These are phyloP conservation scores for Fusarium redolens DNA, from an alignment of 2,329 filamentous ascomycete genomes.

Conservation along the genomic window DNA sequence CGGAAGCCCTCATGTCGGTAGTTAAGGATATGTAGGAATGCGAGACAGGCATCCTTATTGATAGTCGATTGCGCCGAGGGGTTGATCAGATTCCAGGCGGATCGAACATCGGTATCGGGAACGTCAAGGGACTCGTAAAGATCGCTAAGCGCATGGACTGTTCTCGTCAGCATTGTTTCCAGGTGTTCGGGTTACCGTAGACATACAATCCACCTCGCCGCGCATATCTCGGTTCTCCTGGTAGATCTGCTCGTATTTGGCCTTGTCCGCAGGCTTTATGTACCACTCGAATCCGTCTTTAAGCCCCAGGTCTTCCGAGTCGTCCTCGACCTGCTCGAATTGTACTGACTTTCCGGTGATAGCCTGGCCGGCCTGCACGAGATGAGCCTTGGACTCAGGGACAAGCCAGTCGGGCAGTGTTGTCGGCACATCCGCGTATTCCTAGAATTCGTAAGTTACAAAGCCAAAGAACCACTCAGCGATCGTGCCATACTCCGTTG, in stretches of 20 bases:
- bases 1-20: slow-evolving; percentile 95
- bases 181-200: background rate
- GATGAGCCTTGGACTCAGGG: slow-evolving; percentile 91
- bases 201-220: slow-evolving; percentile 82
- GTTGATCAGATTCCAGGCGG: slow-evolving; percentile 97
- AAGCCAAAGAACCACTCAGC: slow-evolving; percentile 1
- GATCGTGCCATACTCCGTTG: slow-evolving; percentile 75
- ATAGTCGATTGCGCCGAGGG: slow-evolving; percentile 84
- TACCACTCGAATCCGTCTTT: slow-evolving; percentile 99
- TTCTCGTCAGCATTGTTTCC: slow-evolving; percentile 22
- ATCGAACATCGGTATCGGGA: slow-evolving; percentile 83
- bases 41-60: slow-evolving; percentile 93
- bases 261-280: slow-evolving; percentile 91
- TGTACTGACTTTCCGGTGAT: slow-evolving; percentile 82
- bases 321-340: slow-evolving; percentile 87
- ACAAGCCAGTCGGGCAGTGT: slow-evolving; percentile 95
- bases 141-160: slow-evolving; percentile 81
- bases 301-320: slow-evolving; percentile 83
- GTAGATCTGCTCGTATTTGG: slow-evolving; percentile 98
- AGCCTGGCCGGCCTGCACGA: slow-evolving; percentile 85
- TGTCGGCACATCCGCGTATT: slow-evolving; percentile 88
- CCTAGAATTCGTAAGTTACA: slow-evolving; percentile 61
- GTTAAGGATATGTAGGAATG: slow-evolving; percentile 96
- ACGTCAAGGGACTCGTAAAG: slow-evolving; percentile 86
- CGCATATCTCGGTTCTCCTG: slow-evolving; percentile 88